Evolutionary conservation across 2,329 filamentous ascomycete species (phyloP).

Genomic region (Ophiostoma fasciatum): DNA sequence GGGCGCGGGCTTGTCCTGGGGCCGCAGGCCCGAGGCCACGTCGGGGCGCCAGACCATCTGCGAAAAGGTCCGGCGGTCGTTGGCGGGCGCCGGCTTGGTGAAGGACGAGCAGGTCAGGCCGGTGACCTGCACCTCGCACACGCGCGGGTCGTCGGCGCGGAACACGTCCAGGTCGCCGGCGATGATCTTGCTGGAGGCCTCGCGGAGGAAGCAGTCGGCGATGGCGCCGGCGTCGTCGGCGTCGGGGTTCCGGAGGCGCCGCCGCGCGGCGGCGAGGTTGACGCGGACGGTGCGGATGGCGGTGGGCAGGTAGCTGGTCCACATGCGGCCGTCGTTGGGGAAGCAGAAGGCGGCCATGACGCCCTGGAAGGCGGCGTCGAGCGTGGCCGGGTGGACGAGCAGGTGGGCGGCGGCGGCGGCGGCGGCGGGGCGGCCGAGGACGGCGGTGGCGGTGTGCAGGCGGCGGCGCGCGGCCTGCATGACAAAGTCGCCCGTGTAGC

Average conservation of each 20-base stretch:
- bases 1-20: slow-evolving; percentile 3
- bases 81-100: slow-evolving; percentile 6
- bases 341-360: slow-evolving; percentile 18
- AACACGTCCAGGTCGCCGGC: slow-evolving; percentile 8
- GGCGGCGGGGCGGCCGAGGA: slow-evolving; percentile 2
- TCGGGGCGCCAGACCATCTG: slow-evolving; percentile 8
- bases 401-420: slow-evolving; percentile 4
- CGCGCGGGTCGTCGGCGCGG: slow-evolving; percentile 1
- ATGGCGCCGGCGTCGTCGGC: slow-evolving; percentile 1
- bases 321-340: slow-evolving; percentile 20
- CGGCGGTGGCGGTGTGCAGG: slow-evolving; percentile 1
- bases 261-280: slow-evolving; percentile 6
- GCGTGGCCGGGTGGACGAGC: slow-evolving; percentile 19
- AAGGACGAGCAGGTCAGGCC: slow-evolving; percentile 9
- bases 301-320: slow-evolving; percentile 18
- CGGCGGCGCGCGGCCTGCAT: slow-evolving; percentile 5
- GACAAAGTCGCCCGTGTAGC: slow-evolving; percentile 9
- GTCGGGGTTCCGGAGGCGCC: background rate
- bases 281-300: slow-evolving; percentile 12
- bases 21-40: slow-evolving; percentile 2
- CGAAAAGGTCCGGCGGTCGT: slow-evolving; percentile 7
- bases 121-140: slow-evolving; percentile 7
- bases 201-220: slow-evolving; percentile 8
- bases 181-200: slow-evolving; percentile 9
- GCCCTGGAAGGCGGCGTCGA: slow-evolving; percentile 23